Percentiles rank a stretch among this genome's conserved stretches.
Evolutionary conservation across 257 asterid genomes (phyloP).

Genomic region (Voacanga thouarsii): DNA sequence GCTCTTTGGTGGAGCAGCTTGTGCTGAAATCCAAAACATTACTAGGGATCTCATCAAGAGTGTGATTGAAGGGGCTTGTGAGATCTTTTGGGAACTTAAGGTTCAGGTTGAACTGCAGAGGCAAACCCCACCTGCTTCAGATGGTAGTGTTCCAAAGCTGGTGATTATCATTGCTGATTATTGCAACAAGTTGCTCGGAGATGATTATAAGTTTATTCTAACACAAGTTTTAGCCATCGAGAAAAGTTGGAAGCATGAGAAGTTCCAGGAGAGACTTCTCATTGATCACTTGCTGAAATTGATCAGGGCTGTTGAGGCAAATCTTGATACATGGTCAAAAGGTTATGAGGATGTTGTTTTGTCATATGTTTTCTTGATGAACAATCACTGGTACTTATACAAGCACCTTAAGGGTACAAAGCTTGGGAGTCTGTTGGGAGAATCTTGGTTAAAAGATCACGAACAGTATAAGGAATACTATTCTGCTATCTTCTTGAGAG

Average conservation of each 20-base stretch:
- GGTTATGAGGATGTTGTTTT: slow-evolving; percentile 50
- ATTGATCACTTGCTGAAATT: slow-evolving; percentile 53
- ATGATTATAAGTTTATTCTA: slow-evolving; percentile 66
- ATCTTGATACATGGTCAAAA: slow-evolving; percentile 80
- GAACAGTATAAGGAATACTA: slow-evolving; percentile 56
- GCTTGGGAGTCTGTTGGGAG: slow-evolving; percentile 66
- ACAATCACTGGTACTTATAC: slow-evolving; percentile 77
- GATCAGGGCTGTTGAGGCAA: slow-evolving; percentile 59
- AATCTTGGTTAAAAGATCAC: slow-evolving; percentile 60
- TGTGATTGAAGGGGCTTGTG: slow-evolving; percentile 75
- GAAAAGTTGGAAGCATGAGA: slow-evolving; percentile 82
- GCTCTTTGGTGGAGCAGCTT: slow-evolving; percentile 81
- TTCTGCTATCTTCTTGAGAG: slow-evolving; percentile 41
- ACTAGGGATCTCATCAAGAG: slow-evolving; percentile 80
- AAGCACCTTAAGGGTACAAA: slow-evolving; percentile 65
- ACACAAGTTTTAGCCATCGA: slow-evolving; percentile 79
- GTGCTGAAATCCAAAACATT: slow-evolving; percentile 73
- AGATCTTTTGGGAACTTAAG: slow-evolving; percentile 87
- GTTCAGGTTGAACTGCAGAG: slow-evolving; percentile 88
- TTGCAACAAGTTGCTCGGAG: slow-evolving; percentile 84
- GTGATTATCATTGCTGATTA: slow-evolving; percentile 73
- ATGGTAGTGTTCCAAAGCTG: slow-evolving; percentile 77
- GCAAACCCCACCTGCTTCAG: slow-evolving; percentile 71
- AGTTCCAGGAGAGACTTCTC: slow-evolving; percentile 65
- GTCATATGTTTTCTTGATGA: slow-evolving; percentile 68